These are phyloP conservation scores for Boletales sp. DNA, from an alignment of 768 basidiomycete genomes.

Conservation along the genomic window DNA sequence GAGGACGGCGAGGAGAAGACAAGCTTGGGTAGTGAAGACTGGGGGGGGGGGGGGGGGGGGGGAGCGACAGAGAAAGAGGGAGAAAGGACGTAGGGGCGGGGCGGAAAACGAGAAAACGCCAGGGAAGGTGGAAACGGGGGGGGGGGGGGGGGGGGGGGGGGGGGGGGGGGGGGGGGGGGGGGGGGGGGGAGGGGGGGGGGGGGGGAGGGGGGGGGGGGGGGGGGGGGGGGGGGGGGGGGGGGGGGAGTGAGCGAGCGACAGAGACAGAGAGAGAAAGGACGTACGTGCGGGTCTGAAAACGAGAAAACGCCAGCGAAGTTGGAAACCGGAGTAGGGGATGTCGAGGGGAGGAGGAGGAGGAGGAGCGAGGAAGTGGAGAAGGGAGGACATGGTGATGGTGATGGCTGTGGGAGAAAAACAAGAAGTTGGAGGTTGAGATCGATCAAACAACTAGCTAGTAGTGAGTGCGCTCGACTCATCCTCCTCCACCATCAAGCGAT, in stretches of 20 bases:
- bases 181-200: slow-evolving; percentile 2
- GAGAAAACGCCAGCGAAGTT: no score
- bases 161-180: slow-evolving; percentile 1
- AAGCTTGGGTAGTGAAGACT: slow-evolving; percentile 68
- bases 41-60: neutral
- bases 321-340: no score
- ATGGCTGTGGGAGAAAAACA: neutral
- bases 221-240: slow-evolving; percentile 1
- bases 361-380: slow-evolving; percentile 13
- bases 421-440: neutral
- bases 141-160: slow-evolving; percentile 2
- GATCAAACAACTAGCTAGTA: neutral
- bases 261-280: no score
- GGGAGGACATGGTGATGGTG: slow-evolving; percentile 8
- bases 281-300: no score
- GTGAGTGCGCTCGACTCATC: neutral
- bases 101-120: no score
- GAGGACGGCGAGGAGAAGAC: slow-evolving; percentile 49
- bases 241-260: neutral
- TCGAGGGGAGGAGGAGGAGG: slow-evolving; percentile 1
- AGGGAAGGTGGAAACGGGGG: neutral
- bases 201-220: slow-evolving; percentile 5
- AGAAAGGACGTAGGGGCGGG: no score
- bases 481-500: slow-evolving; percentile 9
- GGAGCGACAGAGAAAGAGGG: no score